A percentile compares a stretch with the other conserved stretches of the same genome.
Evolutionary conservation across 2,329 filamentous ascomycete species (phyloP).

Genomic region (Trichophyton mentagrophytes): DNA sequence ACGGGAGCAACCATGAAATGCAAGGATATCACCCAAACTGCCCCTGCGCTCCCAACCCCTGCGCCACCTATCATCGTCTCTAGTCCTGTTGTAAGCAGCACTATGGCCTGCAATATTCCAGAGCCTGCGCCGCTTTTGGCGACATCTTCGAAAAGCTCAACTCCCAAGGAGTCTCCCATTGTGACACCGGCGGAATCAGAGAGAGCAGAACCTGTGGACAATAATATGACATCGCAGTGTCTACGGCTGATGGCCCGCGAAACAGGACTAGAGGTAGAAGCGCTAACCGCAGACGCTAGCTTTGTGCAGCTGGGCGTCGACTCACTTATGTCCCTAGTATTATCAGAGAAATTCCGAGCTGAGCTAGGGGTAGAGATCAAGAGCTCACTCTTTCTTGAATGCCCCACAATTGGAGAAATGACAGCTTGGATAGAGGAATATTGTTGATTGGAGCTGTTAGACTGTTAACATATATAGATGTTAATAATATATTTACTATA

Average conservation of each 20-base stretch:
- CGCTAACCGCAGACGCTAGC: neutral
- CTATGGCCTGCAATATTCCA: neutral
- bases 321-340: neutral
- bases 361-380: neutral
- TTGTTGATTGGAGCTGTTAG: neutral
- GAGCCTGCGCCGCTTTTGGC: neutral
- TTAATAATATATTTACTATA: too few species aligned
- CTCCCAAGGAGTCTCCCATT: neutral
- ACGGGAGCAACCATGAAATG: neutral
- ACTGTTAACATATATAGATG: too few species aligned
- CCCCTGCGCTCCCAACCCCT: neutral
- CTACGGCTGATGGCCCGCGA: neutral
- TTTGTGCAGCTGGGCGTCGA: neutral
- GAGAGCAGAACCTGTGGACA: neutral
- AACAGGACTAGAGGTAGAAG: neutral
- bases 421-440: neutral
- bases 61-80: neutral
- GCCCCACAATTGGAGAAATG: neutral
- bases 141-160: neutral
- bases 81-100: neutral
- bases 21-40: neutral
- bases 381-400: neutral
- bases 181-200: neutral
- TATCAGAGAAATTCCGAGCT: neutral
- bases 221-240: neutral